Percentiles rank a stretch among this genome's conserved stretches.
These are phyloP conservation scores for Ambrosiella xylebori DNA, from an alignment of 2,329 filamentous ascomycete genomes.

Conservation along the genomic window DNA sequence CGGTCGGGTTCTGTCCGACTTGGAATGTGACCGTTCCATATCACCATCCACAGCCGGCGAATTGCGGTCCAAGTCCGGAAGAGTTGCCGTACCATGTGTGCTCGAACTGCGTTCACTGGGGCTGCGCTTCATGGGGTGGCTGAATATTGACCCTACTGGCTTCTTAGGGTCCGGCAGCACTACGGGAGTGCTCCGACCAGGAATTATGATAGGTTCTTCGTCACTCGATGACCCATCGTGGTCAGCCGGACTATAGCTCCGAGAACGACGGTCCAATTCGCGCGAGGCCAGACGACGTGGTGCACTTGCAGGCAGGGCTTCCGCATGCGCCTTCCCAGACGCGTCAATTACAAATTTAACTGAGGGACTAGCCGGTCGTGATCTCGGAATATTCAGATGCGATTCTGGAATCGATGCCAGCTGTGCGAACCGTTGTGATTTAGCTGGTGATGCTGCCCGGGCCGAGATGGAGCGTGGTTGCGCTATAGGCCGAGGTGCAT, in stretches of 20 bases:
- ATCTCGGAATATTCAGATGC: slow-evolving; percentile 20
- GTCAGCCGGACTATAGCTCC: slow-evolving; percentile 17
- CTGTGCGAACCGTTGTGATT: slow-evolving; percentile 30
- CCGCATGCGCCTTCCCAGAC: slow-evolving; percentile 40
- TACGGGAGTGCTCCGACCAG: slow-evolving; percentile 39
- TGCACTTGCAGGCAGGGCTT: slow-evolving; percentile 20
- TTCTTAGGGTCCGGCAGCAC: slow-evolving; percentile 36
- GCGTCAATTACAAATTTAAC: slow-evolving; percentile 48
- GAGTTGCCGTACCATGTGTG: slow-evolving; percentile 19
- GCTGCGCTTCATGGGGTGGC: slow-evolving; percentile 27
- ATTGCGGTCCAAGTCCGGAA: slow-evolving; percentile 9
- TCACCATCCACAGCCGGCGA: slow-evolving; percentile 33
- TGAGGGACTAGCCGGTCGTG: slow-evolving; percentile 36
- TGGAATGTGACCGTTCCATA: slow-evolving; percentile 23
- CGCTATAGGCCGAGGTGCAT: slow-evolving; percentile 15
- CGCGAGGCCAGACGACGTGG: slow-evolving; percentile 3
- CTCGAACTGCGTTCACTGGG: slow-evolving; percentile 31
- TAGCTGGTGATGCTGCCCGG: slow-evolving; percentile 32
- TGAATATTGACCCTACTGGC: slow-evolving; percentile 30
- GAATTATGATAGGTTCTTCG: slow-evolving; percentile 48
- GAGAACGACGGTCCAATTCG: slow-evolving; percentile 12
- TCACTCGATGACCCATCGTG: slow-evolving; percentile 42
- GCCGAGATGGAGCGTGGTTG: slow-evolving; percentile 22
- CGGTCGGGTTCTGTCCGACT: background rate
- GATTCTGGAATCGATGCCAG: slow-evolving; percentile 42